These are phyloP conservation scores for Mycena belliarum DNA, from an alignment of 768 basidiomycete species.

Conservation along the genomic window DNA sequence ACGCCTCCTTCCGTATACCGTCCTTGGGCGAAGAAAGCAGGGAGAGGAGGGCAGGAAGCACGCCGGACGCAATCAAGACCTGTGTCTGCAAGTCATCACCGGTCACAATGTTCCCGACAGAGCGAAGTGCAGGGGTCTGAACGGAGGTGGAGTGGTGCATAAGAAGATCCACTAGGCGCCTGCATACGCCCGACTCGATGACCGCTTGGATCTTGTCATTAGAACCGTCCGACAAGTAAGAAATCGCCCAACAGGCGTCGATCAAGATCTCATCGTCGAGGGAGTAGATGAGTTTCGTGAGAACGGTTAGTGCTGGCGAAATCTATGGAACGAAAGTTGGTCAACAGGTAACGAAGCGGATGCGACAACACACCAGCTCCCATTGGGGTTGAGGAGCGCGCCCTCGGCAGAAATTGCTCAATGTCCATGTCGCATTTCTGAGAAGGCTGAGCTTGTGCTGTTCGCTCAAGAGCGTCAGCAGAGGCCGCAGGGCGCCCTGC, in stretches of 20 bases:
- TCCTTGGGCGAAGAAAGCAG: slow-evolving; percentile 98
- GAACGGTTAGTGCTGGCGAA: slow-evolving; percentile 90
- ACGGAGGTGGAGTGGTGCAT: slow-evolving; percentile 95
- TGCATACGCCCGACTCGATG: slow-evolving; percentile 96
- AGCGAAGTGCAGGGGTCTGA: slow-evolving; percentile 96
- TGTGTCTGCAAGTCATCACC: slow-evolving; percentile 99
- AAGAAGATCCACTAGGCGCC: slow-evolving; percentile 94
- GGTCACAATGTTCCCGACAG: slow-evolving; percentile 98
- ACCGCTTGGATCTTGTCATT: slow-evolving; percentile 99
- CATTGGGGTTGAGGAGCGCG: slow-evolving; percentile 98
- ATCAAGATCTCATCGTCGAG: slow-evolving; percentile 99
- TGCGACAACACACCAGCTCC: slow-evolving; percentile 70
- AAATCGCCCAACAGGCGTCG: slow-evolving; percentile 99
- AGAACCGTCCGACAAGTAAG: slow-evolving; percentile 97
- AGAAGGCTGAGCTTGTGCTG: slow-evolving; percentile 99
- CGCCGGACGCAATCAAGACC: slow-evolving; percentile 97
- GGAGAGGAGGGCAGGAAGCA: slow-evolving; percentile 91
- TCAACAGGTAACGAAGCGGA: slow-evolving; percentile 12
- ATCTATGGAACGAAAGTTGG: slow-evolving; percentile 56
- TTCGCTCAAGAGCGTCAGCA: slow-evolving; percentile 87
- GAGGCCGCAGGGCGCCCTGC: slow-evolving; percentile 87
- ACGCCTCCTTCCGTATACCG: slow-evolving; percentile 98
- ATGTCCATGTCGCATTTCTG: slow-evolving; percentile 97
- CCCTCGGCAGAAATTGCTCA: slow-evolving; percentile 98
- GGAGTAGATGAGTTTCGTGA: slow-evolving; percentile 98